Base-by-base conservation (phyloP, 1,139 yeast genomes). In the Nadsonia starkeyi-henricii region DNA sequence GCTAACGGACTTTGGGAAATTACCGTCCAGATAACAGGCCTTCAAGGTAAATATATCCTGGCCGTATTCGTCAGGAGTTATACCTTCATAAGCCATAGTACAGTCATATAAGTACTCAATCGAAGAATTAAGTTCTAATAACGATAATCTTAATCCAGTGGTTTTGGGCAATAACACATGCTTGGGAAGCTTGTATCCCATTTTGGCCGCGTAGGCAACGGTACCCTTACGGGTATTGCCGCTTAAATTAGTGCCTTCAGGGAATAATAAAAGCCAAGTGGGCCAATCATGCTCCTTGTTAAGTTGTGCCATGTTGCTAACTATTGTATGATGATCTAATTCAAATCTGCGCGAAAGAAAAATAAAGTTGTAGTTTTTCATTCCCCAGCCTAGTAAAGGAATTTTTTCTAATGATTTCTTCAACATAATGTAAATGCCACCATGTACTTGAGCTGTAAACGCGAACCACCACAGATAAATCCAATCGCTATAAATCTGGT, bases 401-500 rank as follows among this genome's bases (percentile, higher is more conserved):
- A 89, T 66, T 33, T 72, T 74, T 47, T 77, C 73, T 54, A 91
- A 67, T 26, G 94, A 89, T 56, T 83, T 84, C 64, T 91, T 82
- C 59, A 91, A 72, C 55, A 89, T 78, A 56, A 84, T 85, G 50
- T 78, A 77, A 18, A 81, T 69, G 52, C 78, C 75, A 15, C 85
- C 84, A 9, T 79, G 76, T 48, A 81, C 65, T 30, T 73, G 65
- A 5, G 86, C 77, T 2, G 89, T 73, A 61, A 85, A 84, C 0
- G 86, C 71, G 30, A 85, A 57, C 78, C 86, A 91, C 99, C 99
- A 91, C 50, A 88, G 61, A 59, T 78, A 88, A 19, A 85, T 73
- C 99, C 99, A 91, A 64, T 91, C 99, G 2, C 94, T 80, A 62
- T 91, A 89, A 20, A 89, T 81, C 65, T 89, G 97, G 64, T 91